Base-by-base conservation (phyloP, 2,329 filamentous ascomycete species). In the Alternaria alternata region DNA sequence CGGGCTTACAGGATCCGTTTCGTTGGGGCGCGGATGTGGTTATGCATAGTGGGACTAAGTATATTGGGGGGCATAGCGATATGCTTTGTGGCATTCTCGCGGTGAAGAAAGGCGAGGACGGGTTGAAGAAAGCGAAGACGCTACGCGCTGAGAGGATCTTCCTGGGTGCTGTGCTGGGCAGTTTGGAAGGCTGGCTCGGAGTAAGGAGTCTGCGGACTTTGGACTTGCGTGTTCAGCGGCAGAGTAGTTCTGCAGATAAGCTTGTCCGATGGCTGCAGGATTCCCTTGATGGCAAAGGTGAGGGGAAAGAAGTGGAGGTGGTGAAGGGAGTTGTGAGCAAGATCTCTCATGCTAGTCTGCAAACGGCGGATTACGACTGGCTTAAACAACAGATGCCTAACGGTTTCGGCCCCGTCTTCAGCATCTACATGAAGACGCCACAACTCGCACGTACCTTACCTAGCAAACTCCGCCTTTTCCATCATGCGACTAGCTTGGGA, bases 1-100 rank as follows among this genome's bases (percentile, higher is more conserved):
- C 95, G 32, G 92, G 92, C 28, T 82, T 99, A 59, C 90, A 93
- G 76, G 91, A 97, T 71, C 94, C 95, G 0, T 95, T 98, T 71
- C 75, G 78, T 28, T 90, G 86, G 76, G 94, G 93, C 47, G 93
- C 91, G 28, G 94, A 98, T 79, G 80, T 94, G 1, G 87, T 97
- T 34, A 91, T 98, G 92, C 95, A 99, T 80, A 91, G 87, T 52
- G 95, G 93, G 4, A 97, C 94, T 18, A 99, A 98, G 84, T 99
- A 98, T 80, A 88, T 99, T 67, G 95, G 95, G 20, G 95, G 95
- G 0, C 95, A 99, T 81, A 94, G 90, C 66, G 95, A 99, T 80
- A 85, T 98, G 85, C 87, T 98, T 6, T 96, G 92, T 74, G 95
- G 95, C 22, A 90, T 96, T 18, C 81, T 99, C 28, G 87, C 88